Evolutionary conservation across 2,329 filamentous ascomycete genomes (phyloP), one percentile per base, ranked within the genome.

Genomic region (Neurospora crassa): DNA sequence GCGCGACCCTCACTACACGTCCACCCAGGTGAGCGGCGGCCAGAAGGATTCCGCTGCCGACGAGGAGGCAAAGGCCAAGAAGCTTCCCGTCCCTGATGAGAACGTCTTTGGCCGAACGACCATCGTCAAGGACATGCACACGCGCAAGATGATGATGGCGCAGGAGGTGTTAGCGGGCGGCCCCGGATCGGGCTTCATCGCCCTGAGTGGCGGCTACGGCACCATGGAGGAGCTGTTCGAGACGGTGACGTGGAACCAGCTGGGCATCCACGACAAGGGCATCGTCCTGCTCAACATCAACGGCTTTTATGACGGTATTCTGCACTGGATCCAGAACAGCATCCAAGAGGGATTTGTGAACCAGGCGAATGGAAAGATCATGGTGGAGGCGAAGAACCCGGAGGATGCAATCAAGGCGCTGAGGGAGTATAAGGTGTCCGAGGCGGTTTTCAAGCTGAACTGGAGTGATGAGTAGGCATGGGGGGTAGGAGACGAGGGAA

Each of bases 211-310:
- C 63, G 96, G 96, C 0, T 99, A 95, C 81, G 96, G 96, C 24
- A 99, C 96, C 2, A 87, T 98, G 79, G 96, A 99, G 83, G 96
- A 99, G 85, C 86, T 99, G 79, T 94, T 97, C 81, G 93, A 96
- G 83, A 89, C 93, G 2, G 90, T 90, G 37, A 96, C 93, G 12
- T 99, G 96, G 94, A 98, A 97, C 81, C 96, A 98, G 83, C 83
- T 99, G 68, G 95, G 96, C 0, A 98, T 99, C 75, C 96, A 98
- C 82, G 86, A 86, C 76, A 85, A 87, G 68, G 92, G 91, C 3
- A 90, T 98, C 67, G 90, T 95, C 70, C 83, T 97, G 68, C 88
- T 92, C 76, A 98, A 98, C 80, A 86, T 97, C 37, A 90, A 94
- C 70, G 93, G 94, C 0, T 98, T 97, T 82, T 99, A 94, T 88